Percentiles rank a stretch among this genome's conserved stretches.
Conservation (phyloP, 768 basidiomycete species). For the Naganishia kalamii region DNA sequence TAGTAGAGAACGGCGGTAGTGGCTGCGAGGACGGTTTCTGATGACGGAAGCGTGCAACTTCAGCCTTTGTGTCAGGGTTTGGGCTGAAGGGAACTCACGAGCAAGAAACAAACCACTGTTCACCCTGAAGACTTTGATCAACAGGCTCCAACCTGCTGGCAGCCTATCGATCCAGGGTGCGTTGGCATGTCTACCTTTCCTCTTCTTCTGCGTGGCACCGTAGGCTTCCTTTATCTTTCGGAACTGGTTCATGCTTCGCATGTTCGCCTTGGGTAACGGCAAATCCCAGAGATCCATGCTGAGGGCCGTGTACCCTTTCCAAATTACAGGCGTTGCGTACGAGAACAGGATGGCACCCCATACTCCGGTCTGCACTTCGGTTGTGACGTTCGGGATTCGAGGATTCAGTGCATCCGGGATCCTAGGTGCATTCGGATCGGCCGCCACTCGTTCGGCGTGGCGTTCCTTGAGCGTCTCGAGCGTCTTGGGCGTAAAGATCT, state of each 20-base stretch:
- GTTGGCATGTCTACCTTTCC: conserved; percentile 18
- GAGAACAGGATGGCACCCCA: conserved; percentile 65
- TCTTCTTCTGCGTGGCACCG: conserved; percentile 32
- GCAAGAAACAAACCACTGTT: conserved; percentile 34
- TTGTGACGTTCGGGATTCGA: conserved; percentile 71
- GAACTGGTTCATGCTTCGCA: conserved; percentile 53
- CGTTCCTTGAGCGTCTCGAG: conserved; percentile 47
- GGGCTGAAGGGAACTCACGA: conserved; percentile 30
- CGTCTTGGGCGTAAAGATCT: conserved; percentile 52
- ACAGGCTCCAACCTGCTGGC: conserved; percentile 37
- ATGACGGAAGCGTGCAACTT: neutral
- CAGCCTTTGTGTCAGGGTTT: neutral
- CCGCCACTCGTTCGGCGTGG: conserved; percentile 1
- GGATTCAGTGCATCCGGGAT: conserved; percentile 27
- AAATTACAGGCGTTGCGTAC: conserved; percentile 79
- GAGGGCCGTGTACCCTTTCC: conserved; percentile 67
- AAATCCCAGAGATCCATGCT: conserved; percentile 81
- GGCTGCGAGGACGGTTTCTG: conserved; percentile 38
- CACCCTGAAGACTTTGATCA: conserved; percentile 39
- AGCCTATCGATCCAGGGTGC: conserved; percentile 14
- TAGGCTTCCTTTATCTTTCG: conserved; percentile 33
- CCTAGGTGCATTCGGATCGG: conserved; percentile 52
- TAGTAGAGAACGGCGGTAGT: conserved; percentile 42
- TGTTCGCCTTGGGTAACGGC: conserved; percentile 67
- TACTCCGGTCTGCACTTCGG: conserved; percentile 47